Evolutionary conservation across 2,329 filamentous ascomycete species (phyloP).

Genomic region (Cercospora zeina): DNA sequence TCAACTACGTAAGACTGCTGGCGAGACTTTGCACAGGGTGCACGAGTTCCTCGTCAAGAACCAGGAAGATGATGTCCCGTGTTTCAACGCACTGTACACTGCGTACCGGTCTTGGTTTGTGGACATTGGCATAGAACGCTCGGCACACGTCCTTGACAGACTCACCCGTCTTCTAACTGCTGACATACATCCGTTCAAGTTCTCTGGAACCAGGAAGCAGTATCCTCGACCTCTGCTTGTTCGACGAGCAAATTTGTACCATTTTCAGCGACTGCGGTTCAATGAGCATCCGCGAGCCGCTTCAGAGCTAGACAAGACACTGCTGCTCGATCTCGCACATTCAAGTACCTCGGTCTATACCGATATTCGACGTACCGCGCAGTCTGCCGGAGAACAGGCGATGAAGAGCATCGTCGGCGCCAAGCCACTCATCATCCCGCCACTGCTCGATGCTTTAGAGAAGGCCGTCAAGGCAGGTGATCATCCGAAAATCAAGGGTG

Average conservation of each 20-base stretch:
- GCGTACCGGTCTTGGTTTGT: slow-evolving; percentile 96
- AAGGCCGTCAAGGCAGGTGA: slow-evolving; percentile 77
- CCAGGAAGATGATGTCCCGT: slow-evolving; percentile 93
- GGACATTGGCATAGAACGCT: slow-evolving; percentile 93
- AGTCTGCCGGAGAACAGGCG: slow-evolving; percentile 88
- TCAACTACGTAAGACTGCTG: slow-evolving; percentile 74
- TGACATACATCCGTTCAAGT: slow-evolving; percentile 89
- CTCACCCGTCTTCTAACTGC: slow-evolving; percentile 80
- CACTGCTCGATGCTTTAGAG: slow-evolving; percentile 76
- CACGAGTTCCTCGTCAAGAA: slow-evolving; percentile 79
- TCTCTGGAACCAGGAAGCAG: slow-evolving; percentile 85
- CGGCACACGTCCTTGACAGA: slow-evolving; percentile 87
- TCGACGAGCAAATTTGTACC: slow-evolving; percentile 90
- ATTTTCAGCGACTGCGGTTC: slow-evolving; percentile 88
- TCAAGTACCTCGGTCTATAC: slow-evolving; percentile 91
- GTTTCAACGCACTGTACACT: slow-evolving; percentile 88
- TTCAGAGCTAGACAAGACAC: slow-evolving; percentile 81
- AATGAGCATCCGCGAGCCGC: slow-evolving; percentile 86
- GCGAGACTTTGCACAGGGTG: slow-evolving; percentile 76
- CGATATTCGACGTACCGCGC: slow-evolving; percentile 90
- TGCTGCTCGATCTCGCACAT: slow-evolving; percentile 83
- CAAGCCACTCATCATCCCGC: slow-evolving; percentile 82
- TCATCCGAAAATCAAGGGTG: slow-evolving; percentile 90
- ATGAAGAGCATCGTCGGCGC: slow-evolving; percentile 88
- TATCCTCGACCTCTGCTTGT: slow-evolving; percentile 92